phyloP scores from a whole-genome alignment of 2,329 filamentous ascomycete species.

The Calonectria honghensis region DNA sequence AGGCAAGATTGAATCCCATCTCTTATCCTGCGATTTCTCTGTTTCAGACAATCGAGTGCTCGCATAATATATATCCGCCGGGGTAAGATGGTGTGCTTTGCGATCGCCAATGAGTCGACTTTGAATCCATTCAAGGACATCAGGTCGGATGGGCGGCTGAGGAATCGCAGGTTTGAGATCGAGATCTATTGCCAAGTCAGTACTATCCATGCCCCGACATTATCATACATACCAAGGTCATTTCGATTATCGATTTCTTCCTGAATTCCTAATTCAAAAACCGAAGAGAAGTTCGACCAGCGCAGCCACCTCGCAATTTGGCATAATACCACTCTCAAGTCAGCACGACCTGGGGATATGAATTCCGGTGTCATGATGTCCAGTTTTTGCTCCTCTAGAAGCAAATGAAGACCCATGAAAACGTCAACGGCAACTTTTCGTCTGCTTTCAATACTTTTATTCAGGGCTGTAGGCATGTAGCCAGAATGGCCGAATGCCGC shows the following conservation, averaged over 20 bases:
- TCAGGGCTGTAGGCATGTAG: slow-evolving; percentile 78
- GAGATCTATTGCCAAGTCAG: slow-evolving; percentile 55
- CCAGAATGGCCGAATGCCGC: slow-evolving; percentile 72
- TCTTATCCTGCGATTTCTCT: slow-evolving; percentile 60
- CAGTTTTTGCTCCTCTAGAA: slow-evolving; percentile 93
- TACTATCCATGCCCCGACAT: background rate
- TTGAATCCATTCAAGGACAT: slow-evolving; percentile 74
- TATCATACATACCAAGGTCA: slow-evolving; percentile 61
- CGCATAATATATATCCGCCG: slow-evolving; percentile 67
- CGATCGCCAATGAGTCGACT: slow-evolving; percentile 64
- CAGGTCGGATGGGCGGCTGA: slow-evolving; percentile 60
- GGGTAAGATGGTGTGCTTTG: slow-evolving; percentile 63
- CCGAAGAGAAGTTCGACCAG: slow-evolving; percentile 73
- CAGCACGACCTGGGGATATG: slow-evolving; percentile 65
- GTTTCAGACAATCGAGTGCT: slow-evolving; percentile 60
- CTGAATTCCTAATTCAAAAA: slow-evolving; percentile 73
- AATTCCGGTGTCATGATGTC: slow-evolving; percentile 73
- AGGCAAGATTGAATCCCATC: slow-evolving; percentile 73
- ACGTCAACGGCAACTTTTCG: slow-evolving; percentile 79
- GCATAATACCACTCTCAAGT: slow-evolving; percentile 83
- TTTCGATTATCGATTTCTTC: slow-evolving; percentile 64
- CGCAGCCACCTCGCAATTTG: slow-evolving; percentile 90
- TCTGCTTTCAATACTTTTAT: slow-evolving; percentile 72
- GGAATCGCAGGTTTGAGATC: slow-evolving; percentile 58
- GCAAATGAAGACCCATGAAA: slow-evolving; percentile 86